Evolutionary conservation across 495 filamentous ascomycete genomes (phyloP).

Genomic region (Neurospora sp.): DNA sequence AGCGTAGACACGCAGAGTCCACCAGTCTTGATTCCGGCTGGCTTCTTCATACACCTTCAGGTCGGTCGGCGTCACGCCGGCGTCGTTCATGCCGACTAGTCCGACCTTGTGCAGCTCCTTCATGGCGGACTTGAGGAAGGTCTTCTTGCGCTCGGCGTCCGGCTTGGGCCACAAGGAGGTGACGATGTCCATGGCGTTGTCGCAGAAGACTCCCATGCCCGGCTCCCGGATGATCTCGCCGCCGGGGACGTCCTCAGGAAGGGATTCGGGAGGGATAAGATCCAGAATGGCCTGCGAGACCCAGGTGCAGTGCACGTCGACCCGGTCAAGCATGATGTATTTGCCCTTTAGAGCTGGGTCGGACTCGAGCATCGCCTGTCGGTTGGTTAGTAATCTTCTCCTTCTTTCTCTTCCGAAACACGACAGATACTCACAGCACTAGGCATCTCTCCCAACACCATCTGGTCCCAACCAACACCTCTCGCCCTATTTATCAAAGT

Average conservation of each 20-base stretch:
- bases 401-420: background rate
- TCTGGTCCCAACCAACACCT: slow-evolving; percentile 59
- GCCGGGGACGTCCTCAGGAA: slow-evolving; percentile 44
- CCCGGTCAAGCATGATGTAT: slow-evolving; percentile 56
- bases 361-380: slow-evolving; percentile 39
- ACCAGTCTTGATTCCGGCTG: slow-evolving; percentile 32
- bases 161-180: slow-evolving; percentile 44
- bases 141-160: slow-evolving; percentile 31
- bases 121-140: slow-evolving; percentile 46
- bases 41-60: slow-evolving; percentile 40
- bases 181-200: slow-evolving; percentile 57
- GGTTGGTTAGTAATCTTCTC: slow-evolving; percentile 10
- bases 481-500: slow-evolving; percentile 25
- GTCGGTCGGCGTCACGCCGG: slow-evolving; percentile 43
- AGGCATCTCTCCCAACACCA: slow-evolving; percentile 49
- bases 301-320: slow-evolving; percentile 57
- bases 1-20: slow-evolving; percentile 49
- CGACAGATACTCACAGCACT: slow-evolving; percentile 38
- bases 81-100: slow-evolving; percentile 53
- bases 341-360: slow-evolving; percentile 38
- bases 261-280: slow-evolving; percentile 35
- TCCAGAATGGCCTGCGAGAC: slow-evolving; percentile 49
- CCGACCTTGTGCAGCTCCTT: slow-evolving; percentile 46
- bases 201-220: slow-evolving; percentile 57
- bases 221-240: slow-evolving; percentile 47